Evolutionary conservation across 2,329 filamentous ascomycete genomes (phyloP).

Genomic region (Xylaria polymorpha): DNA sequence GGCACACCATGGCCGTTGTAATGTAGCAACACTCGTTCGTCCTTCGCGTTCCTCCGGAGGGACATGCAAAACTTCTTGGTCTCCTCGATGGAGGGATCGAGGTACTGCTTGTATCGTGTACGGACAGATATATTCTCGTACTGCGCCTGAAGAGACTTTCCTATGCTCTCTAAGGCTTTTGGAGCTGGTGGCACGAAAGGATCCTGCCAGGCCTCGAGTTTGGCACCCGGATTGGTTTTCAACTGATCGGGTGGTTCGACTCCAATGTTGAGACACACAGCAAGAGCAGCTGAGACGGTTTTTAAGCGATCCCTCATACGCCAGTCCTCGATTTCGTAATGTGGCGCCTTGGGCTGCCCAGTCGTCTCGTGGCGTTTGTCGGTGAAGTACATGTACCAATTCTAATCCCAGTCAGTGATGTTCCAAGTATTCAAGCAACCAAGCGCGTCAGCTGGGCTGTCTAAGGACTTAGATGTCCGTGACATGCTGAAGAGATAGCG

Average conservation of each 20-base stretch:
- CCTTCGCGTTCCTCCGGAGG: slow-evolving; percentile 89
- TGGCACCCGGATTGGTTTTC: slow-evolving; percentile 92
- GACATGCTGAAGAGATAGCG: neutral
- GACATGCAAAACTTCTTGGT: slow-evolving; percentile 96
- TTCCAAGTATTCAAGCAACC: neutral
- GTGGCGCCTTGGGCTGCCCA: slow-evolving; percentile 80
- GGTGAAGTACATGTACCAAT: slow-evolving; percentile 99
- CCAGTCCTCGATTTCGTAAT: slow-evolving; percentile 86
- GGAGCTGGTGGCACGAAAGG: slow-evolving; percentile 82
- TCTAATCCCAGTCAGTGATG: slow-evolving; percentile 63
- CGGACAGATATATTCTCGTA: slow-evolving; percentile 95
- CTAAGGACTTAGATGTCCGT: neutral
- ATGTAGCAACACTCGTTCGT: slow-evolving; percentile 95
- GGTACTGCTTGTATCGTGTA: slow-evolving; percentile 96
- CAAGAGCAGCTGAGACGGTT: slow-evolving; percentile 93
- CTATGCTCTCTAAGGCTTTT: slow-evolving; percentile 92
- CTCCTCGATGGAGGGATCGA: slow-evolving; percentile 96
- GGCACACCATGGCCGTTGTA: slow-evolving; percentile 99
- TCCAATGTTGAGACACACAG: slow-evolving; percentile 95
- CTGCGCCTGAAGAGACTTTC: slow-evolving; percentile 93
- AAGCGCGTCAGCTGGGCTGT: neutral
- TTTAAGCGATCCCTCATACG: slow-evolving; percentile 96
- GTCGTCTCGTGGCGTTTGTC: slow-evolving; percentile 97
- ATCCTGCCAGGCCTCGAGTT: slow-evolving; percentile 97
- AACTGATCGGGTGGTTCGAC: slow-evolving; percentile 97